Base-by-base conservation (phyloP, 805 yeast species). In the Spathaspora arborariae region DNA sequence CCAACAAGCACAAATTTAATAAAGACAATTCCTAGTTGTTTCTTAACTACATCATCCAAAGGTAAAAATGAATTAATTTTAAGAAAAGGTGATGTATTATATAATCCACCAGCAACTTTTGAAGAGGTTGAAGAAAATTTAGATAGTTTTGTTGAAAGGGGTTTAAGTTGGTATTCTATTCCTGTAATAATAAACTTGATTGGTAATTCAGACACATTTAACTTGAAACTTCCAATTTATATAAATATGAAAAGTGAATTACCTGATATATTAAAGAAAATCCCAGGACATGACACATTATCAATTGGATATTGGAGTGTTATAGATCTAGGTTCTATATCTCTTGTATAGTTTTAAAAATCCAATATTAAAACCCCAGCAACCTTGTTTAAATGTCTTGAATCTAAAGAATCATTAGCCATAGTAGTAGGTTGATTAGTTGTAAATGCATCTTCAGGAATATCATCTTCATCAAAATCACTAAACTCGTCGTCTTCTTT, bases 321-420 rank as follows among this genome's bases (percentile, higher is more conserved):
- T 10, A 33, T 53, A 13, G 44, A 50, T 18, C 41, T 48, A 20
- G 51, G 50, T 39, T 21, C 20, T 9, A 44, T 47, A 19, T 20
- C 39, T 18, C 42, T 39, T 18, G 26, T 18, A 15, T 15, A 41
- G 22, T 18, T 20, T 45, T 52, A 81, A 55, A 82, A 82, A 54
- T 81, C 87, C 51, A 82, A 54, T 16, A 80, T 71, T 33, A 82
- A 62, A 30, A 81, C 61, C 1, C 87, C 87, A 2, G 84, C 78
- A 18, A 81, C 65, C 19, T 75, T 76, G 18, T 76, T 73, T 42
- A 82, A 56, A 60, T 82, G 83, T 37, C 79, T 68, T 2, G 80
- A 68, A 55, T 81, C 85, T 42, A 82, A 56, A 9, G 69, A 68
- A 45, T 66, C 65, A 47, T 59, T 60, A 7, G 53, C 54, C 16